A percentile compares a stretch with the other conserved stretches of the same genome.
These are phyloP conservation scores for Cutaneotrichosporon mucoides DNA, from an alignment of 1,284 basidiomycete species.

Conservation along the genomic window DNA sequence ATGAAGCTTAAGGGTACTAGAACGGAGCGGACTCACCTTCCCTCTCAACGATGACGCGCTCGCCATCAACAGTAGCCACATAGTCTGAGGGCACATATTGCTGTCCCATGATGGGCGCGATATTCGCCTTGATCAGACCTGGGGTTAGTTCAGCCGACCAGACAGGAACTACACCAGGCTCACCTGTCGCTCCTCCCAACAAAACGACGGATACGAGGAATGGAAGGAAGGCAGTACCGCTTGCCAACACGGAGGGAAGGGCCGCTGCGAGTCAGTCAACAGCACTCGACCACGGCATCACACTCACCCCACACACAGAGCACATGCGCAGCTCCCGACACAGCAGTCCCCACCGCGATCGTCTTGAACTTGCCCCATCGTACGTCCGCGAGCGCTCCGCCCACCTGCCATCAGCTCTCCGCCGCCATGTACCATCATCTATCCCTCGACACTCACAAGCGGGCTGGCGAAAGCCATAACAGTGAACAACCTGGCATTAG, in stretches of 20 bases:
- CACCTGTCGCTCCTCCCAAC: conserved; percentile 44
- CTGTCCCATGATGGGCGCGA: conserved; percentile 48
- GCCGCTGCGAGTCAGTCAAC: conserved; percentile 16
- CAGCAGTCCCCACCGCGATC: conserved; percentile 52
- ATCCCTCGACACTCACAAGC: conserved; percentile 20
- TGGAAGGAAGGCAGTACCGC: conserved; percentile 16
- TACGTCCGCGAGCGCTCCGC: conserved; percentile 54
- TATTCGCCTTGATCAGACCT: conserved; percentile 42
- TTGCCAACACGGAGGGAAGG: conserved; percentile 40
- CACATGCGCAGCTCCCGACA: conserved; percentile 42
- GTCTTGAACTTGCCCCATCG: conserved; percentile 71
- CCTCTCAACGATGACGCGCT: conserved; percentile 48
- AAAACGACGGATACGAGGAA: conserved; percentile 48
- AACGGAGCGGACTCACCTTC: conserved; percentile 34
- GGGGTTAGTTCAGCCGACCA: too few species aligned
- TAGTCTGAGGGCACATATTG: conserved; percentile 43
- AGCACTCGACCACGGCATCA: background rate
- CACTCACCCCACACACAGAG: conserved; percentile 40
- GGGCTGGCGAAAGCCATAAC: conserved; percentile 36
- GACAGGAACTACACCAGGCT: too few species aligned
- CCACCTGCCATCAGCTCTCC: background rate
- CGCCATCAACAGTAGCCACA: conserved; percentile 28
- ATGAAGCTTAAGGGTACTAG: too few species aligned
- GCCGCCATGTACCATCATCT: too few species aligned
- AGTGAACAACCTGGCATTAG: too few species aligned